Conservation (phyloP, 352 stramenopile genomes). For the Phytophthora vignae region DNA sequence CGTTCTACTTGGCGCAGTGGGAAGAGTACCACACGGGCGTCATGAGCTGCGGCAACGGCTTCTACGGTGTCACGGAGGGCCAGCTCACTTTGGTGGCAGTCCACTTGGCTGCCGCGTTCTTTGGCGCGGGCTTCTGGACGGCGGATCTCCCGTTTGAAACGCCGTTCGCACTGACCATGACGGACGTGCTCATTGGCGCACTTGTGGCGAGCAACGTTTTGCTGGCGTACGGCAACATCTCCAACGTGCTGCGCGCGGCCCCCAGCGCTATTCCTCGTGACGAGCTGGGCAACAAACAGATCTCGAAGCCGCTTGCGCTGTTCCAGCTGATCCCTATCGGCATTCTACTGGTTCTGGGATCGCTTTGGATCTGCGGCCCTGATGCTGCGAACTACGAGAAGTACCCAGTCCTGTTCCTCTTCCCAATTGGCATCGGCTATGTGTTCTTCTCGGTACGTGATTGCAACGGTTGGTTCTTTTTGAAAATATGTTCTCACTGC, state of each 20-base stretch:
- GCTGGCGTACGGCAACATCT: slow-evolving; percentile 77
- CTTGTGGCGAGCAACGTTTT: slow-evolving; percentile 82
- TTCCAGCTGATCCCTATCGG: slow-evolving; percentile 78
- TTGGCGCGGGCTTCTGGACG: slow-evolving; percentile 71
- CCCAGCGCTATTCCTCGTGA: slow-evolving; percentile 62
- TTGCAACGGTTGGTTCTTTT: not conserved
- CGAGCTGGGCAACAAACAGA: slow-evolving; percentile 87
- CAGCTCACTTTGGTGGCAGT: slow-evolving; percentile 79
- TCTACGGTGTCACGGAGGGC: slow-evolving; percentile 85
- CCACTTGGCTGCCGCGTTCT: slow-evolving; percentile 63
- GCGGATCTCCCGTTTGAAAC: slow-evolving; percentile 38
- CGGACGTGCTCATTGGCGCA: slow-evolving; percentile 59
- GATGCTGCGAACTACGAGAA: slow-evolving; percentile 67
- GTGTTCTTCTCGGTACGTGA: slow-evolving; percentile 83
- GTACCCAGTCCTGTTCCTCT: slow-evolving; percentile 83
- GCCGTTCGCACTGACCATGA: slow-evolving; percentile 45
- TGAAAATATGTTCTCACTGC: slow-evolving; percentile 7
- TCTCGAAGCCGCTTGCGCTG: slow-evolving; percentile 81
- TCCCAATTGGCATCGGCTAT: slow-evolving; percentile 82
- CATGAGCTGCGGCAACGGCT: slow-evolving; percentile 90
- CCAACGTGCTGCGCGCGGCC: slow-evolving; percentile 70
- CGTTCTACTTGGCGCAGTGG: slow-evolving; percentile 90
- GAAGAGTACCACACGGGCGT: slow-evolving; percentile 91
- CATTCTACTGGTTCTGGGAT: slow-evolving; percentile 65
- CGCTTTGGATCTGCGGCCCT: slow-evolving; percentile 77